Percentiles rank a stretch among this genome's conserved stretches.
Conservation (phyloP, 345 rosid species). For the Psidium friedrichsthalianum region DNA sequence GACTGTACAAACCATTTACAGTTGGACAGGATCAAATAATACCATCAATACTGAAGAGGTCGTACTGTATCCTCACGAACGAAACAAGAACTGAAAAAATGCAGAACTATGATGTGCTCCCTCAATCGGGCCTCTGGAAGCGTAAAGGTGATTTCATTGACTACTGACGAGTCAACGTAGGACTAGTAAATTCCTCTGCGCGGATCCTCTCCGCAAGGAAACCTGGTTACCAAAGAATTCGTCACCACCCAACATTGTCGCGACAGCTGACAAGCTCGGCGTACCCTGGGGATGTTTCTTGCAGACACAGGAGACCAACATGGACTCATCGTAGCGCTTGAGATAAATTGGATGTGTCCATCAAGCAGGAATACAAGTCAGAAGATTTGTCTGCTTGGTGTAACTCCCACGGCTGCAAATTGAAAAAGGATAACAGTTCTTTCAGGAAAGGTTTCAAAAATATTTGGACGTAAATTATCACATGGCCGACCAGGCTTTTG, state of each 20-base stretch:
- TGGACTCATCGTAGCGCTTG: conserved; percentile 26
- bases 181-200: conserved; percentile 12
- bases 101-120: background rate
- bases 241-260: conserved; percentile 25
- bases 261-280: conserved; percentile 19
- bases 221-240: conserved; percentile 16
- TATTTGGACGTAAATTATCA: background rate
- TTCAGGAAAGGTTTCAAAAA: background rate
- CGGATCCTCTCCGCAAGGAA: conserved; percentile 14
- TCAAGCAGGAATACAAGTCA: conserved; percentile 13
- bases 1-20: background rate
- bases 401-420: conserved; percentile 16
- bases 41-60: background rate
- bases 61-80: background rate
- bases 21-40: background rate
- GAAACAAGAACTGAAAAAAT: background rate
- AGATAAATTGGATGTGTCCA: background rate
- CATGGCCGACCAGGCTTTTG: conserved; percentile 20
- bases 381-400: conserved; percentile 14
- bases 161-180: conserved; percentile 4
- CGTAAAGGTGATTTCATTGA: conserved; percentile 23
- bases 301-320: conserved; percentile 25
- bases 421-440: background rate
- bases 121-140: conserved; percentile 11
- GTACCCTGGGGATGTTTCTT: conserved; percentile 26